Conservation (phyloP, 306 rosid genomes). For the Fragaria vesca region DNA sequence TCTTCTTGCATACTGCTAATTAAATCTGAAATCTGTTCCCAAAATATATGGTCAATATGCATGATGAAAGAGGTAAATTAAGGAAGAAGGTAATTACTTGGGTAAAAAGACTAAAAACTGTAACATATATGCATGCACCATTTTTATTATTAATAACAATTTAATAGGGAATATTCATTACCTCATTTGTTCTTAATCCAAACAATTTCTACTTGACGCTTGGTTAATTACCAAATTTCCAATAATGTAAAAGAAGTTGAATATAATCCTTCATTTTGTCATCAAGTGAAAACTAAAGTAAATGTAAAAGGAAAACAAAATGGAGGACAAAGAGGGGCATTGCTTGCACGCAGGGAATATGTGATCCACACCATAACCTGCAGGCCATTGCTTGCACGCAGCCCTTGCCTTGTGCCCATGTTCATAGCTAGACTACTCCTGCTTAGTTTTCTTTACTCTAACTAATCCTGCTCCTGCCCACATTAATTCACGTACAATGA, state of each 20-base stretch:
- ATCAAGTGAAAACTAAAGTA: background rate
- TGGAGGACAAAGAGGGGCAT: background rate
- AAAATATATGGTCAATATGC: background rate
- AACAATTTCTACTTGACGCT: background rate
- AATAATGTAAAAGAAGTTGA: background rate
- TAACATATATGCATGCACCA: background rate
- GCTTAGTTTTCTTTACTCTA: too few species aligned
- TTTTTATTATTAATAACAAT: background rate
- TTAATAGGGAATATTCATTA: background rate
- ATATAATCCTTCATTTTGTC: slow-evolving; percentile 1
- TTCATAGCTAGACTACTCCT: background rate
- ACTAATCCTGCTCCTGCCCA: background rate
- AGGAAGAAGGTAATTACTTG: background rate
- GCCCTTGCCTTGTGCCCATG: background rate
- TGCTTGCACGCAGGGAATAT: slow-evolving; percentile 7
- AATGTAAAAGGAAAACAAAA: background rate
- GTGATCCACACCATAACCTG: background rate
- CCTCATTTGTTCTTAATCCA: background rate
- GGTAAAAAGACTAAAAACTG: background rate
- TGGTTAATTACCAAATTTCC: background rate
- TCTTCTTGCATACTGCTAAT: slow-evolving; percentile 37
- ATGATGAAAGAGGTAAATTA: background rate
- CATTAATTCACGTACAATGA: background rate
- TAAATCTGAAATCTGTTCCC: slow-evolving; percentile 34
- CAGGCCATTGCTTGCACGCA: background rate